Percentiles rank a stretch among this genome's conserved stretches.
Conservation (phyloP, 2,329 filamentous ascomycete genomes). For the Sclerotinia glacialis region DNA sequence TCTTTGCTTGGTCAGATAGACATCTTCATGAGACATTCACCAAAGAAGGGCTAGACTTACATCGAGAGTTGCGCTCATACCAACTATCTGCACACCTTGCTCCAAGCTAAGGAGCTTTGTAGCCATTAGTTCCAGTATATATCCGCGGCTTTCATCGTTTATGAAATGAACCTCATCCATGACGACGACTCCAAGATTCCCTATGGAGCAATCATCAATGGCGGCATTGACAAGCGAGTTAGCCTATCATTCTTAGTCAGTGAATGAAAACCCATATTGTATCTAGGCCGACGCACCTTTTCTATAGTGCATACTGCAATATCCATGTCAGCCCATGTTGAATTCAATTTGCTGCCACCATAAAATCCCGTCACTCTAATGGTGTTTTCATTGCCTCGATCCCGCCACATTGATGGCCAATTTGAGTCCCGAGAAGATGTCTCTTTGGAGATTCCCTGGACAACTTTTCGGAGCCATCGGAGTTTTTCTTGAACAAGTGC, state of each 20-base stretch:
- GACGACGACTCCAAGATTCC: constrained; percentile 64
- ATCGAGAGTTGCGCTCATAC: constrained; percentile 77
- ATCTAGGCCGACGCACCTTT: constrained; percentile 50
- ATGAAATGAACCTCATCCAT: constrained; percentile 82
- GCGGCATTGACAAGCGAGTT: constrained; percentile 71
- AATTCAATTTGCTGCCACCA: constrained; percentile 65
- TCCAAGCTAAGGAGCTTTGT: constrained; percentile 70
- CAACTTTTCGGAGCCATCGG: constrained; percentile 66
- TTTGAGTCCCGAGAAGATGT: constrained; percentile 21
- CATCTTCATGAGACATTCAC: background rate
- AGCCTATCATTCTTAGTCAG: constrained; percentile 48
- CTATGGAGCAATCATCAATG: constrained; percentile 65
- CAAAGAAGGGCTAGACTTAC: constrained; percentile 43
- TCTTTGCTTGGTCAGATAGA: constrained; percentile 46
- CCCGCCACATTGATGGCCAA: constrained; percentile 49
- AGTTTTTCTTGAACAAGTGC: constrained; percentile 78
- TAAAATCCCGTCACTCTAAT: constrained; percentile 71
- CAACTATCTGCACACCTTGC: constrained; percentile 66
- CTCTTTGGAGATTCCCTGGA: constrained; percentile 53
- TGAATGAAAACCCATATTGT: background rate
- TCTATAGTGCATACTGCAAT: constrained; percentile 78
- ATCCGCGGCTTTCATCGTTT: constrained; percentile 73
- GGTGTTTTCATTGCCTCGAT: constrained; percentile 54
- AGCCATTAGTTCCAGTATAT: constrained; percentile 70
- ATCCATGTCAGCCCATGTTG: constrained; percentile 71